Evolutionary conservation across 2,329 filamentous ascomycete genomes (phyloP), one percentile per base, ranked within the genome.

Genomic region (Paraphaeosphaeria sporulosa): DNA sequence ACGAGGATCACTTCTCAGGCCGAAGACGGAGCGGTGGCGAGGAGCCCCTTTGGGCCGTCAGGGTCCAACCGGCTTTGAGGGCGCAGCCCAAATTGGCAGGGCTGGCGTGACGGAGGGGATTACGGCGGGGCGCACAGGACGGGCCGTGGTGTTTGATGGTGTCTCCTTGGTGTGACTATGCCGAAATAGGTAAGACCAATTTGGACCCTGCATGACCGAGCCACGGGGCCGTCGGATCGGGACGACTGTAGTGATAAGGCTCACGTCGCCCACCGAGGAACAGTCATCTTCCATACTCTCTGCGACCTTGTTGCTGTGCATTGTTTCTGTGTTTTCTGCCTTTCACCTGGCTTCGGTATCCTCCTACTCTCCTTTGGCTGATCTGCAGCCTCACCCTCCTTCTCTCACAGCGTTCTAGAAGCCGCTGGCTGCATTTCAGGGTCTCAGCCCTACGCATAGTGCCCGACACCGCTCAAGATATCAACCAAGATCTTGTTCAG

Each of bases 131-230:
- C n/a, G 44, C 47, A 44, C 40, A 17, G 52, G 30, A 23, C 43
- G 27, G 19, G 17, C 36, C 27, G 36, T 30, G 51, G 57, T 40
- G 43, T 43, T 19, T 54, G 50, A 55, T 52, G 34, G 19, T 40
- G 38, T 40, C 38, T 36, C 52, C n/a, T 12, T 17, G 5, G 9
- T 4, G 32, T 13, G 10, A 19, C 30, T 40, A 43, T 32, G 4
- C 12, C 51, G 8, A 6, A 44, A 23, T 4, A 21, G 40, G 38
- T 10, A 34, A 46, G 46, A 7, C 8, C n/a, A 2, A 13, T 8
- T 13, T 56, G 53, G 58, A 56, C 58, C 58, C 58, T 60, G 58
- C 47, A 60, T 60, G 30, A 47, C 15, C 30, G 32, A n/a, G n/a
- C 30, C 30, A 46, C 44, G 32, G 36, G 38, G 47, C 15, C 40